Percentiles rank a stretch among this genome's conserved stretches.
Conservation (phyloP, 73 alveolate species). For the Breviolum minutum region DNA sequence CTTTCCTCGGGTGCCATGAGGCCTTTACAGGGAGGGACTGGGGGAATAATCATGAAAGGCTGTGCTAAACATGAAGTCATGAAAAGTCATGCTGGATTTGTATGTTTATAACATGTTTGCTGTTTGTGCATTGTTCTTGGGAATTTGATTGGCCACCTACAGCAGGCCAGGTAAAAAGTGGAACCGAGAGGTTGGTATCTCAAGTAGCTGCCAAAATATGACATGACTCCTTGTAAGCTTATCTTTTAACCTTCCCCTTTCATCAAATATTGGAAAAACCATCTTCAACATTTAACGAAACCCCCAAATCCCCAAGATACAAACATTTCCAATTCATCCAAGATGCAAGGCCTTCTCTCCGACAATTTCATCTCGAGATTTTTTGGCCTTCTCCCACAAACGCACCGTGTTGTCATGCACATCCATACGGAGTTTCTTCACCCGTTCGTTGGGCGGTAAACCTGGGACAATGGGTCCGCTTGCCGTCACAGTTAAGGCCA, state of each 20-base stretch:
- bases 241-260: too few species aligned
- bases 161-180: not conserved
- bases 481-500: not conserved
- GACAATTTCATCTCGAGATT: constrained; percentile 59
- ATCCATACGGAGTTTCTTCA: constrained; percentile 94
- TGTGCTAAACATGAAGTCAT: not conserved
- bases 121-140: not conserved
- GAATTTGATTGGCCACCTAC: not conserved
- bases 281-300: not conserved
- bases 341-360: constrained; percentile 74
- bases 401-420: constrained; percentile 93
- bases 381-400: constrained; percentile 86
- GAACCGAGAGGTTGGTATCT: too few species aligned
- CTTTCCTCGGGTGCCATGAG: constrained; percentile 12
- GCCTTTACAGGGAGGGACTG: not conserved
- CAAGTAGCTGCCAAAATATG: too few species aligned
- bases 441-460: constrained; percentile 78
- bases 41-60: not conserved
- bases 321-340: not conserved
- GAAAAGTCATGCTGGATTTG: not conserved
- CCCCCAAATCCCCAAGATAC: too few species aligned
- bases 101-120: not conserved
- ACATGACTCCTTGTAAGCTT: too few species aligned
- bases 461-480: constrained; percentile 19
- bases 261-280: not conserved